These are phyloP conservation scores for Xylaria flabelliformis DNA, from an alignment of 495 filamentous ascomycete species.

Conservation along the genomic window DNA sequence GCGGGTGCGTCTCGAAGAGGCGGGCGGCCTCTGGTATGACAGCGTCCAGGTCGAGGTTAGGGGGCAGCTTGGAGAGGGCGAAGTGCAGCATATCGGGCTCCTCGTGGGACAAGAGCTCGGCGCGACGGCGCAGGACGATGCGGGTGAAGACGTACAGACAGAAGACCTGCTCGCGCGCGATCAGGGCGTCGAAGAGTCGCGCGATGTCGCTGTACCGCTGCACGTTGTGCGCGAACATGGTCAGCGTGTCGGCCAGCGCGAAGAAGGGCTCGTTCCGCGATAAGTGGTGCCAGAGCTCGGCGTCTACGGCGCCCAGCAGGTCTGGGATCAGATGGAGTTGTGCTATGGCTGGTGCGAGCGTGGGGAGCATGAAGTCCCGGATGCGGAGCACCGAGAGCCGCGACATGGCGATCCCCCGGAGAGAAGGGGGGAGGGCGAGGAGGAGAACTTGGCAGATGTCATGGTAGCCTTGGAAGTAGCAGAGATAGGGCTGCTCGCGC, in stretches of 20 bases:
- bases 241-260: constrained; percentile 86
- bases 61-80: constrained; percentile 84
- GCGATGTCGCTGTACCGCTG: constrained; percentile 84
- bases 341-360: constrained; percentile 76
- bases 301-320: constrained; percentile 72
- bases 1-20: constrained; percentile 72
- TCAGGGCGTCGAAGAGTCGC: constrained; percentile 86
- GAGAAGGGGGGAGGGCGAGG: constrained; percentile 70
- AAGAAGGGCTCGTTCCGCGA: constrained; percentile 85
- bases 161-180: constrained; percentile 84
- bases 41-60: constrained; percentile 80
- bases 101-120: constrained; percentile 83
- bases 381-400: constrained; percentile 88
- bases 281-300: constrained; percentile 73
- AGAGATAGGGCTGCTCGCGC: constrained; percentile 81
- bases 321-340: constrained; percentile 86
- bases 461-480: constrained; percentile 98
- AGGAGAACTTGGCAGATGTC: constrained; percentile 98
- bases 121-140: constrained; percentile 78
- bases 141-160: constrained; percentile 90
- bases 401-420: constrained; percentile 62
- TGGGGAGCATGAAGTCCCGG: constrained; percentile 96
- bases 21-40: constrained; percentile 68
- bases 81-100: constrained; percentile 96
- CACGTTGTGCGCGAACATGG: constrained; percentile 95